Percentiles rank a stretch among this genome's conserved stretches.
These are phyloP conservation scores for Bryopsis sp. DNA, from an alignment of 139 green algal species.

Conservation along the genomic window DNA sequence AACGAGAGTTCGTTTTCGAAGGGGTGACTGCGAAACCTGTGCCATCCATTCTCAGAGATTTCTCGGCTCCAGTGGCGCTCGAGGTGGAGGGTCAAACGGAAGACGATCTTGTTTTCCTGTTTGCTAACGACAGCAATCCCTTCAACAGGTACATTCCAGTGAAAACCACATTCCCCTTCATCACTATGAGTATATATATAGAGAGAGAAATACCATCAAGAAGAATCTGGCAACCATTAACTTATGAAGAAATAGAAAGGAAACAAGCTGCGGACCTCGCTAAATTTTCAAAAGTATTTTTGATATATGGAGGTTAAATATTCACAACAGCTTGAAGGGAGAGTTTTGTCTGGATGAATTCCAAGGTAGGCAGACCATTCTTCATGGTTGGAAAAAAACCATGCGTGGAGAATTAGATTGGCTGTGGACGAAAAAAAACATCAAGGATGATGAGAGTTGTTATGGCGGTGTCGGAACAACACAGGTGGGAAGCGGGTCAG, in stretches of 20 bases:
- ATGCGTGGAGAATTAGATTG: not conserved
- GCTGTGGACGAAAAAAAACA: too few relatives aligned
- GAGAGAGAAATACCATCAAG: too few relatives aligned
- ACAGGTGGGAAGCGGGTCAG: conserved; percentile 81
- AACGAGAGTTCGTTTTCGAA: conserved; percentile 9
- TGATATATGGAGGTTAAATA: too few relatives aligned
- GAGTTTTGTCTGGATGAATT: too few relatives aligned
- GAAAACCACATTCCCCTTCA: not conserved
- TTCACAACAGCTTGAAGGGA: too few relatives aligned
- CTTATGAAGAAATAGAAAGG: too few relatives aligned
- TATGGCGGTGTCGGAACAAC: not conserved
- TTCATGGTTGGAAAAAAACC: too few relatives aligned
- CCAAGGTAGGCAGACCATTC: too few relatives aligned
- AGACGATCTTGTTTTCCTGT: conserved; percentile 81
- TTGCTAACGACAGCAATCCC: conserved; percentile 82
- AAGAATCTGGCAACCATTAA: too few relatives aligned
- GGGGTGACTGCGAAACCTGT: conserved; percentile 44
- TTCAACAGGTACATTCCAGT: conserved; percentile 66
- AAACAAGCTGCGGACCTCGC: too few relatives aligned
- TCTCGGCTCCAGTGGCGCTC: conserved; percentile 87
- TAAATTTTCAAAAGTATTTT: too few relatives aligned
- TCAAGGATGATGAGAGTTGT: conserved; percentile 5
- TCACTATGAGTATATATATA: not conserved
- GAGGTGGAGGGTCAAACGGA: conserved; percentile 67
- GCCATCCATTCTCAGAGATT: conserved; percentile 83